Evolutionary conservation across 306 rosid species (phyloP), one percentile per base, ranked within the genome.

Genomic region (Glycine tomentella): DNA sequence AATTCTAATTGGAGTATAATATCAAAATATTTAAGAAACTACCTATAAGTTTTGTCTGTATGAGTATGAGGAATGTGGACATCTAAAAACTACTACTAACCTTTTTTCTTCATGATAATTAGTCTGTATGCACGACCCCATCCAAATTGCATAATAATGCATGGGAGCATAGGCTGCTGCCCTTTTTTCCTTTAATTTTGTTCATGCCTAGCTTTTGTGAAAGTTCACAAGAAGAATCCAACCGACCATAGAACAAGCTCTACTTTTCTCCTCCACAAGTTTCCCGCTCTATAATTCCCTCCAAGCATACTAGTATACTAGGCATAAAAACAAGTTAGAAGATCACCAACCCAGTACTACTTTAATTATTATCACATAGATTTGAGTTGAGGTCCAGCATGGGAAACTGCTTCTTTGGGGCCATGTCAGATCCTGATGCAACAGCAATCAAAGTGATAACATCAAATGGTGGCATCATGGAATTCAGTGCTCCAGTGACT

Each of bases 391-490:
- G 31, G 31, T 25, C 31, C 31, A 25, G 31, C 65, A 92, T 92
- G 97, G 97, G 97, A 25, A 92, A 92, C 78, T 92, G 97, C 84
- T 66, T 92, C 72, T 82, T 88, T 6, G 94, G 97, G 46, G 83
- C 89, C 40, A 59, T 79, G 65, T 77, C 87, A 69, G 92, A 92
- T 48, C 74, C 83, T 9, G 80, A 80, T 15, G 42, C 69, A 13
- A 2, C 16, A 25, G 31, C 31, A 1, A 86, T 89, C 82, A 89
- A 89, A 83, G 97, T 94, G 36, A 81, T 80, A 36, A 92, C 90
- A 16, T 81, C 98, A 51, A 89, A 90, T 34, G 98, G 98, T 12
- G 98, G 97, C 70, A 87, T 92, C 70, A 92, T 94, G 98, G 98
- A 94, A 78, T 90, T 94, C 78, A 82, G 66, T 36, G 77, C 86